These are phyloP conservation scores for Abrus precatorius DNA, from an alignment of 306 rosid species.

Conservation along the genomic window DNA sequence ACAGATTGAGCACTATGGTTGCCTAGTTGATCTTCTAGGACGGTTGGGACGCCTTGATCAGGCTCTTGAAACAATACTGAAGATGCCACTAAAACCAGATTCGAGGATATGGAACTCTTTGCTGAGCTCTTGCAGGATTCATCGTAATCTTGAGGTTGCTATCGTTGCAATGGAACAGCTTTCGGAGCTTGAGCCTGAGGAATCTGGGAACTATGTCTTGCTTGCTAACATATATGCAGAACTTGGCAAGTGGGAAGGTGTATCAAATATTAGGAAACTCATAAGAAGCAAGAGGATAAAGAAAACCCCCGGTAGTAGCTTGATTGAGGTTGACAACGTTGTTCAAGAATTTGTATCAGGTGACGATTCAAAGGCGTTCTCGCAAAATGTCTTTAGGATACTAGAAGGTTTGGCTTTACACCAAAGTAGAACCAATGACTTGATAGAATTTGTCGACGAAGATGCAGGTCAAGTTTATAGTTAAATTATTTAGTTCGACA, in stretches of 20 bases:
- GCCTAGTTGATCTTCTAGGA: constrained; percentile 87
- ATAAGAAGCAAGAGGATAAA: constrained; percentile 66
- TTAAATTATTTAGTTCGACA: background rate
- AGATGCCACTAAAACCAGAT: constrained; percentile 79
- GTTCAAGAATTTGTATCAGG: constrained; percentile 75
- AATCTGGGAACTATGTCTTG: constrained; percentile 81
- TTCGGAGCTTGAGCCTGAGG: constrained; percentile 80
- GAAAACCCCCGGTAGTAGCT: constrained; percentile 83
- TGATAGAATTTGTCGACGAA: constrained; percentile 43
- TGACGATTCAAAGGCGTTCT: constrained; percentile 66
- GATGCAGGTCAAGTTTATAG: constrained; percentile 5
- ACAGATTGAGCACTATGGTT: constrained; percentile 80
- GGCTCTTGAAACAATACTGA: constrained; percentile 66
- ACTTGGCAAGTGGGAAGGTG: constrained; percentile 78
- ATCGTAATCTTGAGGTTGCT: constrained; percentile 74
- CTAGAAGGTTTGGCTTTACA: constrained; percentile 57
- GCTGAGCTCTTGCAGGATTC: constrained; percentile 76
- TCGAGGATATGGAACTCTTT: constrained; percentile 88
- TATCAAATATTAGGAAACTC: constrained; percentile 69
- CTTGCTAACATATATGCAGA: constrained; percentile 84
- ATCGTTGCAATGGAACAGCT: constrained; percentile 68
- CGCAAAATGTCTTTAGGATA: constrained; percentile 62
- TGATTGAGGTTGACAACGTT: constrained; percentile 66
- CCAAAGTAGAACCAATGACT: constrained; percentile 44
- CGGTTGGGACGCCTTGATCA: constrained; percentile 68